phyloP scores from a whole-genome alignment of 140 eudicot species.

The Bidens hawaiensis region DNA sequence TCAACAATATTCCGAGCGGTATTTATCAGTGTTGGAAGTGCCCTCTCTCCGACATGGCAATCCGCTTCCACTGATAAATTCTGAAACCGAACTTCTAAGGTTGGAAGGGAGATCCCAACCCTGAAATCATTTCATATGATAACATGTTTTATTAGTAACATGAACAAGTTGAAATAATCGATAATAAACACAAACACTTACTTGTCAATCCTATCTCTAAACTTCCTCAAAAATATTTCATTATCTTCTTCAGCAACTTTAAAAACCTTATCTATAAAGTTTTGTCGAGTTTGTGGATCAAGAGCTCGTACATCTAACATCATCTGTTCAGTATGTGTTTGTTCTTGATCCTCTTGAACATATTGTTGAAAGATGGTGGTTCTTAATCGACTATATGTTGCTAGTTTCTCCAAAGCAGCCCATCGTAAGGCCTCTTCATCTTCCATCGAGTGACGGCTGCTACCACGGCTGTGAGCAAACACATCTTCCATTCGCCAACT shows the following conservation, averaged over 20 bases:
- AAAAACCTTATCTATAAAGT: constrained; percentile 37
- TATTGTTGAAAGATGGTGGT: constrained; percentile 39
- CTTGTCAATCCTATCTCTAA: constrained; percentile 52
- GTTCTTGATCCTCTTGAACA: constrained; percentile 24
- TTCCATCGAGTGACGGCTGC: constrained; percentile 37
- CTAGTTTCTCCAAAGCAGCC: constrained; percentile 75
- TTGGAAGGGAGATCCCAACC: constrained; percentile 70
- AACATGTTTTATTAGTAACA: background rate
- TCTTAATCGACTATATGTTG: constrained; percentile 55
- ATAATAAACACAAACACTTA: constrained; percentile 15
- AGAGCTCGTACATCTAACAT: constrained; percentile 38
- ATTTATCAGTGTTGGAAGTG: constrained; percentile 70
- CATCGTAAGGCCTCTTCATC: constrained; percentile 74
- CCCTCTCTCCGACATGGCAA: constrained; percentile 66
- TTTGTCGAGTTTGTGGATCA: constrained; percentile 34
- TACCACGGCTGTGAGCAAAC: constrained; percentile 25
- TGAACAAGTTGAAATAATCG: too few species aligned
- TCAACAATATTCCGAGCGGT: constrained; percentile 47
- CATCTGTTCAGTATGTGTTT: constrained; percentile 10
- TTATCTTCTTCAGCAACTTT: constrained; percentile 60
- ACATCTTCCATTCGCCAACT: constrained; percentile 32
- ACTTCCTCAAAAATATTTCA: constrained; percentile 40
- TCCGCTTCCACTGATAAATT: constrained; percentile 56
- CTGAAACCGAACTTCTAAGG: constrained; percentile 61
- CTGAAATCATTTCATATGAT: constrained; percentile 13